Evolutionary conservation across 176 grass and related monocot species (phyloP).

Genomic region (Raddia distichophylla): DNA sequence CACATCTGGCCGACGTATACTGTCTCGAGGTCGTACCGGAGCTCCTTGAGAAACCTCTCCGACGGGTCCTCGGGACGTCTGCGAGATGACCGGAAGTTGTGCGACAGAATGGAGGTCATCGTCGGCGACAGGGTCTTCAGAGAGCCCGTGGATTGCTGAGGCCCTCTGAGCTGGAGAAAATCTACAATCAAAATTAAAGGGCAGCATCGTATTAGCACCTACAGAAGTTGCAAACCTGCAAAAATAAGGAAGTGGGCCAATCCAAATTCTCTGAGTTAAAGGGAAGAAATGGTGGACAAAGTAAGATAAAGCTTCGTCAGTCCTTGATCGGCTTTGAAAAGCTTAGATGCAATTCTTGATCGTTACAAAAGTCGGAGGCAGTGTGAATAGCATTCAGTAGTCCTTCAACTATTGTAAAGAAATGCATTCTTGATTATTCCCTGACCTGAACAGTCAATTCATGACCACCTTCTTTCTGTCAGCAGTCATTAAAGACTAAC

Average conservation of each 20-base stretch:
- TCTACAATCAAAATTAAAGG: slow-evolving; percentile 46
- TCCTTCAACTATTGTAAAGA: slow-evolving; percentile 15
- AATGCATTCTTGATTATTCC: slow-evolving; percentile 15
- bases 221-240: neutral
- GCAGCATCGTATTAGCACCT: neutral
- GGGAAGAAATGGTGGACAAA: slow-evolving; percentile 17
- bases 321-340: slow-evolving; percentile 24
- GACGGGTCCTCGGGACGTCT: slow-evolving; percentile 58
- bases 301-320: slow-evolving; percentile 13
- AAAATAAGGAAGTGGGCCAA: neutral
- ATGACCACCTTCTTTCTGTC: neutral
- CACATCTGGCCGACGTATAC: slow-evolving; percentile 97
- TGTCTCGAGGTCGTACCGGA: slow-evolving; percentile 76
- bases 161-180: slow-evolving; percentile 81
- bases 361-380: slow-evolving; percentile 35
- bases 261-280: slow-evolving; percentile 18
- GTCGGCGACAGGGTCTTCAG: slow-evolving; percentile 67
- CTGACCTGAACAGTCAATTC: neutral
- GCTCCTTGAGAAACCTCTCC: slow-evolving; percentile 74
- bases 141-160: slow-evolving; percentile 53
- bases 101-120: slow-evolving; percentile 68
- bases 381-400: slow-evolving; percentile 12
- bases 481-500: neutral
- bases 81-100: slow-evolving; percentile 58
- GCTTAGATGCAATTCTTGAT: slow-evolving; percentile 38